phyloP scores from a whole-genome alignment of 768 basidiomycete genomes.

The Boletus coccyginus region DNA sequence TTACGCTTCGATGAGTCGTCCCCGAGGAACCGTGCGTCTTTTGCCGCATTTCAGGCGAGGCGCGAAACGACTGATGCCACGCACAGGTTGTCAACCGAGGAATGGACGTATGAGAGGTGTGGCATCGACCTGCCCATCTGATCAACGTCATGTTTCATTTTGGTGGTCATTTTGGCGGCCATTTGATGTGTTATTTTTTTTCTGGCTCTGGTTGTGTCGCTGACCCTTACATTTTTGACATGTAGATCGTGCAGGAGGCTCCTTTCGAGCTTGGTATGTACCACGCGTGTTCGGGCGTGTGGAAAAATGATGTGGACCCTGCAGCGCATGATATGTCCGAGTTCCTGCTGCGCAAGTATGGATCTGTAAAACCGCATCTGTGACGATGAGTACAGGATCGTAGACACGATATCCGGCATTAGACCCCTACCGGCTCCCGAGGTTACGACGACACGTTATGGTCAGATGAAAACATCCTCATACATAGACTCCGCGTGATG shows the following conservation, averaged over 20 bases:
- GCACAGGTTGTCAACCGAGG: conserved; percentile 13
- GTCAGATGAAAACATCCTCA: too few relatives aligned
- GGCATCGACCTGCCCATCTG: conserved; percentile 30
- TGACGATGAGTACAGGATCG: too few relatives aligned
- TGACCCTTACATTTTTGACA: too few relatives aligned
- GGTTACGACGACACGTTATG: too few relatives aligned
- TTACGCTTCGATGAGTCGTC: conserved; percentile 19
- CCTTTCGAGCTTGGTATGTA: conserved; percentile 30
- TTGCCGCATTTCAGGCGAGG: neutral
- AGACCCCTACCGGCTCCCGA: too few relatives aligned
- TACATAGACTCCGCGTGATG: too few relatives aligned
- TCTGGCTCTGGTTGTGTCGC: neutral
- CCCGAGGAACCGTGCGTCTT: too few relatives aligned
- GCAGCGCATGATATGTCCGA: conserved; percentile 26
- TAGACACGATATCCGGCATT: too few relatives aligned
- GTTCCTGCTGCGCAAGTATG: conserved; percentile 20
- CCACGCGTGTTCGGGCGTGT: neutral
- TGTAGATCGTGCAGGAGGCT: conserved; percentile 29
- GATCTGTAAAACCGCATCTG: neutral
- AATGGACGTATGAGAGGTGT: conserved; percentile 21
- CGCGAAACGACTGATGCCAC: neutral
- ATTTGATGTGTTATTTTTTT: conserved; percentile 23
- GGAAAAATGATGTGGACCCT: neutral
- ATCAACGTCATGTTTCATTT: conserved; percentile 29
- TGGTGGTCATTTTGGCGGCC: conserved; percentile 7